Evolutionary conservation across 345 rosid genomes (phyloP).

Genomic region (Theobroma cacao): DNA sequence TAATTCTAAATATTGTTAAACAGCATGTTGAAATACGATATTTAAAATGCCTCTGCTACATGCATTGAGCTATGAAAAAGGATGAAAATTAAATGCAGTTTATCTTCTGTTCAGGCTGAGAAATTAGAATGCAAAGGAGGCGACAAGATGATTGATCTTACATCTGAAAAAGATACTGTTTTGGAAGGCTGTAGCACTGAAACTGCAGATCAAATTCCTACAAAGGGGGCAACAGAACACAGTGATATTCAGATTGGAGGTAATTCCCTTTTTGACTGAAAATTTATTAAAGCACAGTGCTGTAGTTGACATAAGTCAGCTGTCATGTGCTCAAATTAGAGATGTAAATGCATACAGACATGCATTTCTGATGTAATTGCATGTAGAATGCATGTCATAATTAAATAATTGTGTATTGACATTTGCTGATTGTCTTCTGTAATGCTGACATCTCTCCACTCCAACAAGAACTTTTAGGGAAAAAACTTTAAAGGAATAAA

Average conservation of each 20-base stretch:
- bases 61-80: background rate
- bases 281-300: background rate
- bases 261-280: conserved; percentile 14
- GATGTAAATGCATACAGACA: background rate
- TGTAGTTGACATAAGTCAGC: background rate
- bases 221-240: conserved; percentile 32
- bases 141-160: conserved; percentile 23
- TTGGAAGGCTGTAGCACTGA: conserved; percentile 3
- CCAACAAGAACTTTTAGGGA: background rate
- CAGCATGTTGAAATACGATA: background rate
- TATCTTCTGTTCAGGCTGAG: conserved; percentile 41
- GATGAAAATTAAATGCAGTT: background rate
- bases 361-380: background rate
- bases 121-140: conserved; percentile 32
- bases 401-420: background rate
- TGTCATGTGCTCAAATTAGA: background rate
- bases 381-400: background rate
- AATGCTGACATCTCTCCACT: background rate
- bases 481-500: background rate
- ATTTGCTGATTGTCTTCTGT: background rate
- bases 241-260: conserved; percentile 47
- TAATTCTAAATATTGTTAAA: background rate
- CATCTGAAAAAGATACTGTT: background rate
- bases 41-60: background rate
- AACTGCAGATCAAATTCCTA: conserved; percentile 26